Evolutionary conservation across 371 early-diverging fungal species (phyloP).

Genomic region (Gilbertella persicaria): DNA sequence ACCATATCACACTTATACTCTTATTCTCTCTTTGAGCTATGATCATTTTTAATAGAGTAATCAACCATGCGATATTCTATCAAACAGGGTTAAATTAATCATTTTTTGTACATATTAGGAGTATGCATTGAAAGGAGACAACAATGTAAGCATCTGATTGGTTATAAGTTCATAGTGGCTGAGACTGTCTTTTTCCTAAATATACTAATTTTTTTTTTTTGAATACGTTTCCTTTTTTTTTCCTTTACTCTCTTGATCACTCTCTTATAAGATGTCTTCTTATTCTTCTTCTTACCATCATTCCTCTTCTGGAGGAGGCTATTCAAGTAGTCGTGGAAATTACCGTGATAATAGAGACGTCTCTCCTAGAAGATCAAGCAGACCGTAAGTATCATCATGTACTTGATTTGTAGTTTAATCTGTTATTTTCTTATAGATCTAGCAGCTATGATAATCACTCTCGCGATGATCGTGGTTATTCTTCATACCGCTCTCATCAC

Average conservation of each 20-base stretch:
- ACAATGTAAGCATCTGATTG: too few species aligned
- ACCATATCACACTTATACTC: too few species aligned
- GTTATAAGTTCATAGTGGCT: too few species aligned
- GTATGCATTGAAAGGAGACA: too few species aligned
- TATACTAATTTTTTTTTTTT: background rate
- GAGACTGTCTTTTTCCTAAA: too few species aligned
- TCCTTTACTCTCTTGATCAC: slow-evolving; percentile 1
- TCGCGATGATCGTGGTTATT: slow-evolving; percentile 48
- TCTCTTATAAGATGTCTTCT: slow-evolving; percentile 26
- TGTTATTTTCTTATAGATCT: slow-evolving; percentile 7
- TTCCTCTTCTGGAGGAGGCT: slow-evolving; percentile 23
- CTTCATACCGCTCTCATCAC: slow-evolving; percentile 40
- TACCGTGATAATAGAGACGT: slow-evolving; percentile 39
- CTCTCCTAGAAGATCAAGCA: slow-evolving; percentile 44
- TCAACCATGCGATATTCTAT: too few species aligned
- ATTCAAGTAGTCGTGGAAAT: slow-evolving; percentile 18
- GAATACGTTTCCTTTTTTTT: slow-evolving; percentile 1
- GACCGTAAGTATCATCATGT: slow-evolving; percentile 27
- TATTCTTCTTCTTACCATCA: slow-evolving; percentile 31
- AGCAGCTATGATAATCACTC: slow-evolving; percentile 44
- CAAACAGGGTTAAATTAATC: too few species aligned
- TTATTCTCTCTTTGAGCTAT: too few species aligned
- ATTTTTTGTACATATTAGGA: too few species aligned
- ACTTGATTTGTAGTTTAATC: background rate
- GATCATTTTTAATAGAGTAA: too few species aligned